Evolutionary conservation across 2,329 filamentous ascomycete genomes (phyloP), one percentile per base, ranked within the genome.

Genomic region (Stagonosporopsis tanaceti): DNA sequence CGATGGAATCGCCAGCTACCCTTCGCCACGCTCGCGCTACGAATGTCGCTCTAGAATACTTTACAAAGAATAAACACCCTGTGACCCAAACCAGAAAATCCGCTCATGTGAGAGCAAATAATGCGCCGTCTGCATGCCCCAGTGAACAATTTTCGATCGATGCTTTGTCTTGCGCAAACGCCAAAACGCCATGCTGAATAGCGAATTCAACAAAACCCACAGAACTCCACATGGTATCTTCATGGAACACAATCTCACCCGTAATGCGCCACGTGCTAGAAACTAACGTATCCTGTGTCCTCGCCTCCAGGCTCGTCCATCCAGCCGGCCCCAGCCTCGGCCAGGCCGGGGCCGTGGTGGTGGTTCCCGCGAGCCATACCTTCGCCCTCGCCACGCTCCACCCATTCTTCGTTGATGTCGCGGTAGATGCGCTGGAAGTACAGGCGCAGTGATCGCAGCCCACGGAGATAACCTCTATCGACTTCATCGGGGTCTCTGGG

Each of bases 351-450:
- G n/a, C 72, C 69, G 42, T 73, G 66, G 32, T 69, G 61, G 27
- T 67, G 63, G 53, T 69, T 64, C 42, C 70, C 69, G 17, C 67
- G 60, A 28, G 71, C 62, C 72, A 76, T 74, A 24, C 77, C 73
- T 50, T 78, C 73, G 20, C 77, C 75, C 50, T 80, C 76, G 30
- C 78, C 77, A 30, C 78, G 69, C 63, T 80, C 76, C 4, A 78
- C 76, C 74, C 76, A 79, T 25, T 78, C 77, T 46, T 77, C 73
- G 40, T 80, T 81, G 50, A 94, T 84, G 62, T 98, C 93, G 66
- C 86, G 86, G 80, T 95, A 89, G 50, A 99, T 97, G 53, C 88
- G 86, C 67, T 93, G 83, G 69, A 99, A 96, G 75, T 97, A 98
- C 72, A 87, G 85, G 54, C 87, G 85, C 64, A 99, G 79, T 3